These are phyloP conservation scores for Penicillium roqueforti DNA, from an alignment of 495 filamentous ascomycete species.

Conservation along the genomic window DNA sequence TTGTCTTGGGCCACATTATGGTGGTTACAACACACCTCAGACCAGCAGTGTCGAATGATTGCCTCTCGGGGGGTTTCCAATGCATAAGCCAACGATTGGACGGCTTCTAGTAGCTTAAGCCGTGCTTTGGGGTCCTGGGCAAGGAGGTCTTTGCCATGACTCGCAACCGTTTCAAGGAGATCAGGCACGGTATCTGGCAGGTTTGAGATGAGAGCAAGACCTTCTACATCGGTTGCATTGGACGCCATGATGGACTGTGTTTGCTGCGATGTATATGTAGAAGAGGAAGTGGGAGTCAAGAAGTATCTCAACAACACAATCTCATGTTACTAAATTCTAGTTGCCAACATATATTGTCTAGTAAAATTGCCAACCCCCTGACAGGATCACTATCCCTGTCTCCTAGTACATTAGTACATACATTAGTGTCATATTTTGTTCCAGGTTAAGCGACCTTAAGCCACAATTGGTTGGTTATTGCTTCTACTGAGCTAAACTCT, in stretches of 20 bases:
- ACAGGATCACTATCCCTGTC: background rate
- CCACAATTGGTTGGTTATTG: background rate
- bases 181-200: background rate
- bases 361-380: background rate
- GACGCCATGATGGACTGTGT: background rate
- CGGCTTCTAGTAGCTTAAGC: slow-evolving; percentile 9
- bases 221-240: background rate
- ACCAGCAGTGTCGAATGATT: slow-evolving; percentile 26
- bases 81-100: slow-evolving; percentile 14
- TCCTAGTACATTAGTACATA: too few relatives aligned
- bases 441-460: background rate
- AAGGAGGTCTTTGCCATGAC: background rate
- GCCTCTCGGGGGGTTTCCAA: slow-evolving; percentile 26
- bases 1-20: background rate
- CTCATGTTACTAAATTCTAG: background rate
- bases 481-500: background rate
- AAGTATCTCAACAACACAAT: background rate
- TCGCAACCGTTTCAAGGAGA: background rate
- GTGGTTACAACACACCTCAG: slow-evolving; percentile 11
- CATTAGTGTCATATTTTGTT: background rate
- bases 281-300: too few relatives aligned
- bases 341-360: background rate
- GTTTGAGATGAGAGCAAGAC: background rate
- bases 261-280: background rate
- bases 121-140: background rate